Evolutionary conservation across 2,329 filamentous ascomycete species (phyloP).

Genomic region (Colletotrichum sp.): DNA sequence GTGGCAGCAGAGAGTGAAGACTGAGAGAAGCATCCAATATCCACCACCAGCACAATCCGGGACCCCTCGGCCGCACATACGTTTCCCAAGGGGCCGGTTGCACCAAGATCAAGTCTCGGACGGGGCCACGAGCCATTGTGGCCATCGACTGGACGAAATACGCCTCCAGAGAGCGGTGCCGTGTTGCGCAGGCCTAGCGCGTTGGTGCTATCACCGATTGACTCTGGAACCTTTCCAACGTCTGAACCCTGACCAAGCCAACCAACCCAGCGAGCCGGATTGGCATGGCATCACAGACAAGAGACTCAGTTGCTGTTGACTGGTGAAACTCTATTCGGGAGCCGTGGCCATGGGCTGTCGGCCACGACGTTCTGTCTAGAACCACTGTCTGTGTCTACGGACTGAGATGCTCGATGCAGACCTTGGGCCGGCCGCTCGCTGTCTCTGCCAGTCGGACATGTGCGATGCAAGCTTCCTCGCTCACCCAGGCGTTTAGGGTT

Average conservation of each 20-base stretch:
- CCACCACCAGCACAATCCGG: neutral
- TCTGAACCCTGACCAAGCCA: constrained; percentile 7
- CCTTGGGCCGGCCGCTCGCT: neutral
- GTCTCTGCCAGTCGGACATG: constrained; percentile 5
- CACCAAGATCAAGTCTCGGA: constrained; percentile 9
- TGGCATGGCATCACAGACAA: constrained; percentile 17
- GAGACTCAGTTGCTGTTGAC: neutral
- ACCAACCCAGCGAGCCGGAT: constrained; percentile 12
- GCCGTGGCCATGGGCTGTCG: neutral
- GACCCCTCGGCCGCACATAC: neutral
- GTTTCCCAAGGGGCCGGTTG: constrained; percentile 18
- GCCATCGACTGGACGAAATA: constrained; percentile 10
- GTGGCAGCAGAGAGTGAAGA: constrained; percentile 4
- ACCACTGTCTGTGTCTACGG: neutral
- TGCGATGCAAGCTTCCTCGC: constrained; percentile 9
- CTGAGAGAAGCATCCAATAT: neutral
- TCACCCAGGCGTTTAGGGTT: neutral
- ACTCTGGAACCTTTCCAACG: constrained; percentile 16
- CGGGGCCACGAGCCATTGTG: neutral
- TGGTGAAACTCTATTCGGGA: constrained; percentile 4
- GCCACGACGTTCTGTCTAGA: neutral
- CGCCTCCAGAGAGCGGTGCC: neutral
- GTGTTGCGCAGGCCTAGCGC: constrained; percentile 1
- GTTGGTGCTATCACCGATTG: neutral
- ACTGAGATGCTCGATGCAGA: neutral